These are phyloP conservation scores for Zangia roseola DNA, from an alignment of 768 basidiomycete genomes.

Conservation along the genomic window DNA sequence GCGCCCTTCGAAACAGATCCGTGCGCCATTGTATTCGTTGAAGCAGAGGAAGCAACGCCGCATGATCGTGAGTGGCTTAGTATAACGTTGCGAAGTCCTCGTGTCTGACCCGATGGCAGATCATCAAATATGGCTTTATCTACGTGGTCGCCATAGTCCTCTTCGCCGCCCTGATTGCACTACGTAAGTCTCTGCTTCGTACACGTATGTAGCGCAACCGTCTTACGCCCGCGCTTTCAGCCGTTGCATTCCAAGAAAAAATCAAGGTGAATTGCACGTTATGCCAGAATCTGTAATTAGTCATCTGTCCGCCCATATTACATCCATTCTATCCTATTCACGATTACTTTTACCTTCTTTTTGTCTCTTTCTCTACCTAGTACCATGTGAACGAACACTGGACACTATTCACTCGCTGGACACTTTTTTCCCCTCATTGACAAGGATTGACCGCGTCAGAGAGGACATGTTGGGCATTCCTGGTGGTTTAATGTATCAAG, in stretches of 20 bases:
- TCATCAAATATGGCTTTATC: conserved; percentile 79
- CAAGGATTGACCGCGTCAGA: conserved; percentile 6
- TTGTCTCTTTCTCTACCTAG: background rate
- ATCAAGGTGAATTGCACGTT: conserved; percentile 63
- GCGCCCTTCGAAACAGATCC: conserved; percentile 90
- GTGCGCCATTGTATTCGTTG: conserved; percentile 85
- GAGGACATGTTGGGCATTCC: conserved; percentile 13
- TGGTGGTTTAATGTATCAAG: conserved; percentile 20
- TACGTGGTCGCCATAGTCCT: conserved; percentile 66
- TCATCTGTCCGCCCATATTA: conserved; percentile 29
- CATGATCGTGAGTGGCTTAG: conserved; percentile 65
- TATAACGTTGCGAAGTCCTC: background rate
- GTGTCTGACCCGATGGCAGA: conserved; percentile 40
- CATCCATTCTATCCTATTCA: conserved; percentile 28
- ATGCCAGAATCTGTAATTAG: conserved; percentile 63
- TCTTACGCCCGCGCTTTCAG: conserved; percentile 34
- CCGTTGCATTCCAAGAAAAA: conserved; percentile 57
- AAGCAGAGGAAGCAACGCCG: conserved; percentile 89
- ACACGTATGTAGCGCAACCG: conserved; percentile 3
- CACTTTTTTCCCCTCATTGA: conserved; percentile 2
- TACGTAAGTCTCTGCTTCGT: conserved; percentile 59
- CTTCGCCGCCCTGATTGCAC: conserved; percentile 74
- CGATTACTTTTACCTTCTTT: conserved; percentile 18
- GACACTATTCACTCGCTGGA: conserved; percentile 9
- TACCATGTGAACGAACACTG: conserved; percentile 10